phyloP scores from a whole-genome alignment of 2,329 filamentous ascomycete genomes.

The Paecilomyces variotii region DNA sequence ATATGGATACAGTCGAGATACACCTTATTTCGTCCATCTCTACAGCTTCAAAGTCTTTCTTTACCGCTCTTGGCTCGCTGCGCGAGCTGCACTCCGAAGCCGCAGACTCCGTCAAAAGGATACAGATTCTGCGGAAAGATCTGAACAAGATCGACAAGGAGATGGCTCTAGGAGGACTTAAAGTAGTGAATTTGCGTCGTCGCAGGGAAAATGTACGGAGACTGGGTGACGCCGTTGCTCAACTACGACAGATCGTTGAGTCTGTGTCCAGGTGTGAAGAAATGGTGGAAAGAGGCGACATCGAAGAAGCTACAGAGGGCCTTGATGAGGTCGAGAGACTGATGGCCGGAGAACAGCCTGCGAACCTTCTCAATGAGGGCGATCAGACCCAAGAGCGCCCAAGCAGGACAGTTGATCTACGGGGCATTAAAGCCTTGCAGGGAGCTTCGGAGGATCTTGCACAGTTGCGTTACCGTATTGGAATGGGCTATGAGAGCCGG shows the following conservation, averaged over 20 bases:
- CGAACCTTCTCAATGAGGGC: slow-evolving; percentile 19
- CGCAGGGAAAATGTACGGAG: slow-evolving; percentile 77
- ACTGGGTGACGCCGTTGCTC: slow-evolving; percentile 72
- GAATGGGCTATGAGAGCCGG: slow-evolving; percentile 73
- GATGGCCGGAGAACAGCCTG: slow-evolving; percentile 61
- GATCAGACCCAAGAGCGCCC: slow-evolving; percentile 19
- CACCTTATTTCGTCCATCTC: slow-evolving; percentile 96
- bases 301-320: slow-evolving; percentile 69
- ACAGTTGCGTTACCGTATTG: slow-evolving; percentile 69
- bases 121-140: slow-evolving; percentile 72
- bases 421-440: slow-evolving; percentile 69
- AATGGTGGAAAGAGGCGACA: slow-evolving; percentile 72
- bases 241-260: slow-evolving; percentile 71
- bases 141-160: slow-evolving; percentile 74
- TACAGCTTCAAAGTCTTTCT: slow-evolving; percentile 90
- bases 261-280: slow-evolving; percentile 69
- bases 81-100: slow-evolving; percentile 88
- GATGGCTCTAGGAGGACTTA: slow-evolving; percentile 74
- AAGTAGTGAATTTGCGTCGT: slow-evolving; percentile 75
- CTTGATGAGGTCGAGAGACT: slow-evolving; percentile 73
- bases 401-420: slow-evolving; percentile 56
- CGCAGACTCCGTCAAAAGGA: slow-evolving; percentile 79
- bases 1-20: slow-evolving; percentile 98
- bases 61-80: slow-evolving; percentile 83
- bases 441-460: slow-evolving; percentile 70